Conservation (phyloP, 2,329 filamentous ascomycete species). For the Paecilomyces sp. region DNA sequence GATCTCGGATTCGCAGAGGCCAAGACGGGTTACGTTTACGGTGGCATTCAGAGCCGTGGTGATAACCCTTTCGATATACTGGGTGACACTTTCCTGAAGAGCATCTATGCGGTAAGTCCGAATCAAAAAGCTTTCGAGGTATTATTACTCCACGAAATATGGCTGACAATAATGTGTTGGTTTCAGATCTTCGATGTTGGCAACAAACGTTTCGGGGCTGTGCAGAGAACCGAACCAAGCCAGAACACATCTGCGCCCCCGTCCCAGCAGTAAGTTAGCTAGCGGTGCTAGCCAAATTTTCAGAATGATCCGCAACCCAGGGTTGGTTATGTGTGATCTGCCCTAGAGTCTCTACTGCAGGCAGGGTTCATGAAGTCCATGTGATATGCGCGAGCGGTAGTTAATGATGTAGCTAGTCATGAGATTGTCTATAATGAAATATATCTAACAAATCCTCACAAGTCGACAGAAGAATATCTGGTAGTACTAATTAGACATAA, state of each 20-base stretch:
- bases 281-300: conserved; percentile 35
- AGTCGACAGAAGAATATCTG: not conserved
- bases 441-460: not conserved
- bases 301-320: not conserved
- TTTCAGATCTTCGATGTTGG: not conserved
- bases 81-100: conserved; percentile 25
- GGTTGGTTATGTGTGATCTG: not conserved
- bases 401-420: not conserved
- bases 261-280: not conserved
- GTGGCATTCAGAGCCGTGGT: conserved; percentile 59
- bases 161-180: not conserved
- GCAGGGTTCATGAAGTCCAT: not conserved
- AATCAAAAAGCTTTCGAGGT: not conserved
- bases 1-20: conserved; percentile 54
- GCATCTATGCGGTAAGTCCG: not conserved
- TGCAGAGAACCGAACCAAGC: not conserved
- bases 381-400: not conserved
- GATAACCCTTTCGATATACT: conserved; percentile 55
- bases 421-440: not conserved
- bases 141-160: not conserved
- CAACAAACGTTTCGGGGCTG: not conserved
- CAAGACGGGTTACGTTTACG: conserved; percentile 52
- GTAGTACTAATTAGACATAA: not conserved
- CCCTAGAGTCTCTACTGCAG: not conserved
- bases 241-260: not conserved